Percentiles rank a stretch among this genome's conserved stretches.
These are phyloP conservation scores for Fallopia convolvulus DNA, from an alignment of 148 eudicot genomes.

Conservation along the genomic window DNA sequence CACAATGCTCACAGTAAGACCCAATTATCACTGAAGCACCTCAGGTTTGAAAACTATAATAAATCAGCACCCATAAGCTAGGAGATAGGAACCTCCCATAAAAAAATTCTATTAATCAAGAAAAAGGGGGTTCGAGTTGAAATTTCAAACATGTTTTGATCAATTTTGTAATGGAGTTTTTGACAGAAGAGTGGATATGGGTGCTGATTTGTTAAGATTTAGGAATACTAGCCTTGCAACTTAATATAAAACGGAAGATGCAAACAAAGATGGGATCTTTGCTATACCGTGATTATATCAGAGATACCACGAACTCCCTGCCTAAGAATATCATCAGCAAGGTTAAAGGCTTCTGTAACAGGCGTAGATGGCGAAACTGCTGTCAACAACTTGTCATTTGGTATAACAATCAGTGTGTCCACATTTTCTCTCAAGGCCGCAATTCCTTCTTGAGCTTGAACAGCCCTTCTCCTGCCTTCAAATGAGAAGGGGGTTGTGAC, in stretches of 20 bases:
- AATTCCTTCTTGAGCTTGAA: slow-evolving; percentile 99
- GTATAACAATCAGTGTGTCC: slow-evolving; percentile 92
- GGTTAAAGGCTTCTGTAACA: slow-evolving; percentile 95
- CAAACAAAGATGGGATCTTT: neutral
- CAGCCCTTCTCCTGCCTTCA: slow-evolving; percentile 92
- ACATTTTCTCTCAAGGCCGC: slow-evolving; percentile 96
- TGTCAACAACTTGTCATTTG: slow-evolving; percentile 90
- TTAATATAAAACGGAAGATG: neutral
- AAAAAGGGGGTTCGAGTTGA: neutral
- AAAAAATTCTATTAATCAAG: neutral
- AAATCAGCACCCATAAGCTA: neutral
- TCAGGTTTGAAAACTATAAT: neutral
- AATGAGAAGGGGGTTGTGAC: slow-evolving; percentile 95
- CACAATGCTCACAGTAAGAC: neutral
- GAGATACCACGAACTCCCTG: slow-evolving; percentile 99
- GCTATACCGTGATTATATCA: slow-evolving; percentile 84
- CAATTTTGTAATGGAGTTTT: neutral
- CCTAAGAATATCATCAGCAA: slow-evolving; percentile 97
- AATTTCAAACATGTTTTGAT: neutral
- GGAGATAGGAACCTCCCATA: neutral
- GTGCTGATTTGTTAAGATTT: neutral
- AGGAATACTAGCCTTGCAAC: neutral
- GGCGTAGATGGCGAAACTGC: slow-evolving; percentile 97
- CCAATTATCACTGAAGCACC: neutral
- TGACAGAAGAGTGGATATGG: neutral